Base-by-base conservation (phyloP, 2,329 filamentous ascomycete species). In the Aspergillus novoparasiticus region DNA sequence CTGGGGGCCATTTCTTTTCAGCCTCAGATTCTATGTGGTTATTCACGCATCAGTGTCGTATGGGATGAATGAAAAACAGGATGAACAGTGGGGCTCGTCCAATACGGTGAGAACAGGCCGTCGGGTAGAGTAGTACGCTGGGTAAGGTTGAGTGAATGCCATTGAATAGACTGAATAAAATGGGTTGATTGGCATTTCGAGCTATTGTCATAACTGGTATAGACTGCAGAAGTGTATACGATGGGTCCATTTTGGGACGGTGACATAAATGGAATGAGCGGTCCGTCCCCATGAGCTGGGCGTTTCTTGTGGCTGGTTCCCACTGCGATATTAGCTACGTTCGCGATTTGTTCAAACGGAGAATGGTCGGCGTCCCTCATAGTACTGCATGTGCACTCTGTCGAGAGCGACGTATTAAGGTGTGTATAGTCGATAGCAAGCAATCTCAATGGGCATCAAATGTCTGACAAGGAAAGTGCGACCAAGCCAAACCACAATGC, bases 381-480 rank as follows among this genome's bases (percentile, higher is more conserved):
- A 80, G 78, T 66, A 80, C 76, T 69, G 78, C 77, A 46, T 80
- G 78, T 70, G 66, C 75, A 60, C 73, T 76, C 34, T 80, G 78
- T 66, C 77, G 77, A 23, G 73, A 77, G 64, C 72, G 78, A 61
- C 75, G 76, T 26, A 75, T 80, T 57, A 79, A 76, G 70, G 76
- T 74, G 58, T 71, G 69, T 48, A 41, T 41, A 41, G 16, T n/a
- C 10, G 19, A 41, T n/a, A 4, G 39, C 39, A n/a, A 41, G 16
- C 16, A 41, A 10, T 19, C 19, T n/a, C 16, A n/a, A 10, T 1
- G 19, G 39, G 8, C 39, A 41, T n/a, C 6, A 10, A 8, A 41
- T n/a, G 6, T 19, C 36, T 54, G 12, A 48, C 58, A 46, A 53
- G 61, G 11, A 43, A 61, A 82, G 73, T 84, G 83, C 64, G 82